Percentiles rank a stretch among this genome's conserved stretches.
phyloP scores from a whole-genome alignment of 2,329 filamentous ascomycete species.

The Neofusicoccum sp. region DNA sequence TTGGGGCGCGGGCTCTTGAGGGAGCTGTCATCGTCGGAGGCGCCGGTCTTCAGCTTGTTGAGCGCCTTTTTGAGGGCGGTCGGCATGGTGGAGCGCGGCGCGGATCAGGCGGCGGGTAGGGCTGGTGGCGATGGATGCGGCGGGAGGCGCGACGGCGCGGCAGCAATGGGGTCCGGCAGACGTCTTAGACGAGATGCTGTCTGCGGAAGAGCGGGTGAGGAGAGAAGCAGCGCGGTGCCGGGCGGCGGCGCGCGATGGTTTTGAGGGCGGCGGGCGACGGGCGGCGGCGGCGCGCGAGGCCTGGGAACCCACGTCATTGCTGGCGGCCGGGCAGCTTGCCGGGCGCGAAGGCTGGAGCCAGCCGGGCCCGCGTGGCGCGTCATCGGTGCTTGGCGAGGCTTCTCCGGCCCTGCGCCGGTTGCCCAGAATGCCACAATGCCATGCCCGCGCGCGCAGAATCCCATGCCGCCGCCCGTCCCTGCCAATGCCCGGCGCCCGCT shows the following conservation, averaged over 20 bases:
- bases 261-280: neutral
- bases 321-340: neutral
- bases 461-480: neutral
- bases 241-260: slow-evolving; percentile 6
- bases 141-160: neutral
- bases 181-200: slow-evolving; percentile 19
- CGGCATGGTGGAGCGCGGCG: slow-evolving; percentile 24
- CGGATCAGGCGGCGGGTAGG: neutral
- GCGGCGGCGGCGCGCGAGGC: neutral
- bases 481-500: neutral
- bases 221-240: neutral
- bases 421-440: neutral
- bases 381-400: slow-evolving; percentile 7
- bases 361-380: slow-evolving; percentile 9
- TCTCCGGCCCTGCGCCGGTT: neutral
- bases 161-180: neutral
- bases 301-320: slow-evolving; percentile 5
- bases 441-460: neutral
- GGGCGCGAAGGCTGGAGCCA: slow-evolving; percentile 5
- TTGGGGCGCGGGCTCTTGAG: slow-evolving; percentile 31
- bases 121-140: neutral
- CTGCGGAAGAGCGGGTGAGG: neutral
- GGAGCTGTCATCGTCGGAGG: slow-evolving; percentile 36
- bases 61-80: slow-evolving; percentile 47
- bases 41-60: slow-evolving; percentile 41